Percentiles rank a stretch among this genome's conserved stretches.
Conservation (phyloP, 176 grass and related monocot species). For the Oropetium thomaeum region DNA sequence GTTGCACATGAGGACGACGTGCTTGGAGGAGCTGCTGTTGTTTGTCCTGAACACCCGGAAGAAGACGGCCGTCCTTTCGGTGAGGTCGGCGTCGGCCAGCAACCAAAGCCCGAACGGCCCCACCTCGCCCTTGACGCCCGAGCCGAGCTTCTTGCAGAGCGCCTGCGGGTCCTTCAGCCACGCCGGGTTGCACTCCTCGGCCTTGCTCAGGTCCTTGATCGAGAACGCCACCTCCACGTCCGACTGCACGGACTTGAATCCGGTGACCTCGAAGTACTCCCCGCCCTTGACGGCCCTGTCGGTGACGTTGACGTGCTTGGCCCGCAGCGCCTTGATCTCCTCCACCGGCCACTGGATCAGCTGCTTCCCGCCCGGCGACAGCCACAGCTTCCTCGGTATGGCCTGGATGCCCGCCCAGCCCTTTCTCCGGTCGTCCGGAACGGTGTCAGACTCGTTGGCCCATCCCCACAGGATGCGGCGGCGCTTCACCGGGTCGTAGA, state of each 20-base stretch:
- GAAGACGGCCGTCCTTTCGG: slow-evolving; percentile 56
- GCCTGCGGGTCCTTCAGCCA: slow-evolving; percentile 54
- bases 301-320: slow-evolving; percentile 30
- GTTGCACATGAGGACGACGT: slow-evolving; percentile 59
- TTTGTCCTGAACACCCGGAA: slow-evolving; percentile 53
- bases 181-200: slow-evolving; percentile 58
- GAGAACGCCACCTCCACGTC: slow-evolving; percentile 74
- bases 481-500: slow-evolving; percentile 57
- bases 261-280: slow-evolving; percentile 40
- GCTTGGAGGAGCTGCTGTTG: slow-evolving; percentile 3
- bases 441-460: slow-evolving; percentile 73
- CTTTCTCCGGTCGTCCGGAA: slow-evolving; percentile 40
- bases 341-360: slow-evolving; percentile 79
- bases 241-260: slow-evolving; percentile 53
- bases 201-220: slow-evolving; percentile 50
- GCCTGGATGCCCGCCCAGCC: slow-evolving; percentile 68
- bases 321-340: slow-evolving; percentile 52
- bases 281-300: slow-evolving; percentile 35
- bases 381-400: slow-evolving; percentile 63
- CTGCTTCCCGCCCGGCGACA: slow-evolving; percentile 51
- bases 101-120: slow-evolving; percentile 82
- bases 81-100: slow-evolving; percentile 47
- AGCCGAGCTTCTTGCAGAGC: slow-evolving; percentile 41
- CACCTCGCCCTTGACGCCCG: slow-evolving; percentile 46
- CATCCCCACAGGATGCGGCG: slow-evolving; percentile 75